A percentile compares a stretch with the other conserved stretches of the same genome.
These are phyloP conservation scores for Cicer pinnatifidum DNA, from an alignment of 306 rosid genomes.

Conservation along the genomic window DNA sequence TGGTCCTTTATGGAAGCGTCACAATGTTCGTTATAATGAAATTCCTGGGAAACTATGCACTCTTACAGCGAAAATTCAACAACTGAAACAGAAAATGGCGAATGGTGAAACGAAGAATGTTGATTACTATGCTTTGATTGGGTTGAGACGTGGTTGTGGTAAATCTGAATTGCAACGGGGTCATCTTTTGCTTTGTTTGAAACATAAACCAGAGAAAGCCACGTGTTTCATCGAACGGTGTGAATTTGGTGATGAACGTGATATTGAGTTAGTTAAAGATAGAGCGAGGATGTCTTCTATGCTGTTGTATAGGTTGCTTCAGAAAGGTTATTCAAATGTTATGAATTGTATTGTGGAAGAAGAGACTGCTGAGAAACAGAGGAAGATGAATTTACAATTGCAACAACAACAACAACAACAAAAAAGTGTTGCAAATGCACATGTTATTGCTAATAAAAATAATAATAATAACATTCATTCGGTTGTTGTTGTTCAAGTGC, in stretches of 20 bases:
- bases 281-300: slow-evolving; percentile 72
- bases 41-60: slow-evolving; percentile 79
- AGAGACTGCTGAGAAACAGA: slow-evolving; percentile 67
- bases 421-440: neutral
- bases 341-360: slow-evolving; percentile 65
- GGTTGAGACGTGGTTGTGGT: slow-evolving; percentile 82
- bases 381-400: slow-evolving; percentile 46
- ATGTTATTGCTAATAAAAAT: neutral
- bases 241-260: slow-evolving; percentile 69
- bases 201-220: slow-evolving; percentile 86
- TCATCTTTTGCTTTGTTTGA: slow-evolving; percentile 66
- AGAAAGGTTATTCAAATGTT: slow-evolving; percentile 73
- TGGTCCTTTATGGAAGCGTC: slow-evolving; percentile 84
- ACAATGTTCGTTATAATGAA: slow-evolving; percentile 65
- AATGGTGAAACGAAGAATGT: slow-evolving; percentile 70
- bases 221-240: slow-evolving; percentile 70
- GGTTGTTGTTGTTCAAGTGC: slow-evolving; percentile 46
- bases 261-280: slow-evolving; percentile 73
- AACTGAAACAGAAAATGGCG: slow-evolving; percentile 69
- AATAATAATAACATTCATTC: no score
- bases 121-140: slow-evolving; percentile 79
- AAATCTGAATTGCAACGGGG: slow-evolving; percentile 83
- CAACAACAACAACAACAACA: slow-evolving; percentile 29
- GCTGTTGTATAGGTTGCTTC: slow-evolving; percentile 75
- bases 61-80: slow-evolving; percentile 61